Percentiles rank a stretch among this genome's conserved stretches.
phyloP scores from a whole-genome alignment of 257 asterid species.

The Capsicum chinense region DNA sequence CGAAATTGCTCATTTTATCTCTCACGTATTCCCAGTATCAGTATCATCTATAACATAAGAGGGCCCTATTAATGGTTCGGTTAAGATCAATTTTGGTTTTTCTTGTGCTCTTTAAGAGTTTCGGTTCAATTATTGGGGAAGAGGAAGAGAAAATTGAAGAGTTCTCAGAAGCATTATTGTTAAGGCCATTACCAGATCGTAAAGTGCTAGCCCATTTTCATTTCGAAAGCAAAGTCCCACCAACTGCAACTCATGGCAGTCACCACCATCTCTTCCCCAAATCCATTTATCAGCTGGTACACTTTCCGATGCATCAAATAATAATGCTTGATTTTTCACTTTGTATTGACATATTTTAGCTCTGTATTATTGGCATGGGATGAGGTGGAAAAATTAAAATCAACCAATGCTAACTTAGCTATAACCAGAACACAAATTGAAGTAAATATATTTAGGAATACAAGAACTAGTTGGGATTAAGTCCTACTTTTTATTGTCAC shows the following conservation, averaged over 20 bases:
- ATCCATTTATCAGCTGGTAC: constrained; percentile 91
- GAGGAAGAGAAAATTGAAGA: constrained; percentile 51
- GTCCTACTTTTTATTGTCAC: not conserved
- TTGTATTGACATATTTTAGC: not conserved
- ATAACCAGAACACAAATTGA: not conserved
- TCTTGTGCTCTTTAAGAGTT: constrained; percentile 45
- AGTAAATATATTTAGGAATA: not conserved
- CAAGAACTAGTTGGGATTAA: constrained; percentile 18
- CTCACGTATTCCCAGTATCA: constrained; percentile 17
- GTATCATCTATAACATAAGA: constrained; percentile 12
- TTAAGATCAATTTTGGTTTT: constrained; percentile 42
- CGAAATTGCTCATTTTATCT: constrained; percentile 10
- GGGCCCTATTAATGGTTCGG: constrained; percentile 43
- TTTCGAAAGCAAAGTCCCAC: constrained; percentile 80
- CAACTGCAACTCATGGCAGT: constrained; percentile 75
- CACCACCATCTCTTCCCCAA: constrained; percentile 93
- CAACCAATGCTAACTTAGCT: not conserved
- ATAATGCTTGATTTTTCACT: not conserved
- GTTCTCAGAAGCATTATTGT: constrained; percentile 85
- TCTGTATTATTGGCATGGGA: not conserved
- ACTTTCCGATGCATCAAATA: not conserved
- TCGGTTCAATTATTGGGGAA: constrained; percentile 46
- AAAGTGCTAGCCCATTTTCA: constrained; percentile 90
- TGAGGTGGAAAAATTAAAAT: not conserved
- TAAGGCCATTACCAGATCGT: constrained; percentile 94